Evolutionary conservation across 2,329 filamentous ascomycete genomes (phyloP).

Genomic region (Pestalotiopsis sp.): DNA sequence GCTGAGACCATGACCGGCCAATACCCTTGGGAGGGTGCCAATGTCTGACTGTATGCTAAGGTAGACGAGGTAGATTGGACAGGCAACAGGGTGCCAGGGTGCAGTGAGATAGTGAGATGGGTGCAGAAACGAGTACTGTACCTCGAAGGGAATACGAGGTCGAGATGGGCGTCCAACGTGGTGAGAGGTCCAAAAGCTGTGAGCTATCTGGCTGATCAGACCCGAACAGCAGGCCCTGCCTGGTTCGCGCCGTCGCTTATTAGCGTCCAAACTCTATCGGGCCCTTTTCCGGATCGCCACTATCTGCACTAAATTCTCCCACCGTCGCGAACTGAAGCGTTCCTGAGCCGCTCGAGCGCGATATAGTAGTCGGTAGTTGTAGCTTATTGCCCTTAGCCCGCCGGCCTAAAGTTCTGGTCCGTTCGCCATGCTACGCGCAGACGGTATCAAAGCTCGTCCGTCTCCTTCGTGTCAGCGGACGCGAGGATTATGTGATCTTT

Average conservation of each 20-base stretch:
- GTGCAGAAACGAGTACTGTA: background rate
- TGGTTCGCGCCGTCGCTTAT: background rate
- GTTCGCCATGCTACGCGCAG: background rate
- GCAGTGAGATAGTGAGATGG: background rate
- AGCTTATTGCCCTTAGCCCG: background rate
- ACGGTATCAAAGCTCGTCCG: background rate
- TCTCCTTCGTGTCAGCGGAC: background rate
- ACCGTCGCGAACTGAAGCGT: background rate
- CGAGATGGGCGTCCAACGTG: slow-evolving; percentile 7
- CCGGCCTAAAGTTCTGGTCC: background rate
- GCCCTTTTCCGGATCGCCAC: slow-evolving; percentile 1
- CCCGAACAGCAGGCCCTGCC: background rate
- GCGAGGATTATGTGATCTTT: slow-evolving; percentile 1
- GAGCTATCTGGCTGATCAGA: background rate
- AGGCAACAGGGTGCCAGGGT: background rate
- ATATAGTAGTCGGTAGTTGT: background rate
- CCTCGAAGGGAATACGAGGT: background rate
- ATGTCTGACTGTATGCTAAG: background rate
- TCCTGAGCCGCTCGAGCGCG: slow-evolving; percentile 1
- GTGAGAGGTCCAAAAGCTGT: slow-evolving; percentile 35
- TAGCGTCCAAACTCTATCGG: slow-evolving; percentile 3
- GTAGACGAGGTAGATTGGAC: too few species aligned
- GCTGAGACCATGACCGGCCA: background rate
- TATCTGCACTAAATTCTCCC: background rate
- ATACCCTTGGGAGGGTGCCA: background rate